Evolutionary conservation across 2,329 filamentous ascomycete genomes (phyloP), one percentile per base, ranked within the genome.

Genomic region (Apiospora hydei): DNA sequence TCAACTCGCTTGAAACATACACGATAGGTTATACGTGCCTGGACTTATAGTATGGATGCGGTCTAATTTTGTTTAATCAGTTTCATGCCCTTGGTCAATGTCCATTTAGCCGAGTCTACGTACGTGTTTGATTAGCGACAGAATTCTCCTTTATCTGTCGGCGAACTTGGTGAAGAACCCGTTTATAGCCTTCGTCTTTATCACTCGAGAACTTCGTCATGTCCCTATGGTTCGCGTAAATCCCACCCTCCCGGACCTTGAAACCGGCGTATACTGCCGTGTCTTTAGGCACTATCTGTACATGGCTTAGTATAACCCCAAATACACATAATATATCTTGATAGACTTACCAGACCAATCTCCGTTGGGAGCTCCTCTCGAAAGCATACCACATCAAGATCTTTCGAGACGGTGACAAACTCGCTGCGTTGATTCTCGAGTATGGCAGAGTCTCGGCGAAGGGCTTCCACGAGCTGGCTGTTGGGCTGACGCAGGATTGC

Each of bases 331-430:
- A n/a, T n/a, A n/a, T n/a, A n/a, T n/a, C n/a, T n/a, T n/a, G n/a
- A n/a, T n/a, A n/a, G n/a, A n/a, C n/a, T n/a, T n/a, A 71, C 70
- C 34, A 57, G 4, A 7, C 38, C 34, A 3, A 43, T 46, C 4
- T 34, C n/a, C 18, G 66, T 61, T 8, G 64, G 47, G 16, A 61
- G 26, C 21, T 47, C 21, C 34, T 72, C 71, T 18, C 69, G 30
- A 11, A 72, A 43, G 57, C 71, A 72, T 5, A 72, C 71, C 14
- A 72, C 71, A 7, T 26, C 43, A n/a, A 71, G 6, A 14, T 71
- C 47, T 6, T 64, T 30, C 21, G 71, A 69, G 5, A 67, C 24
- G 13, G 26, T 24, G 38, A 26, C 11, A 24, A 67, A 72, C 8
- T 69, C 69, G n/a, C 71, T 69, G 16, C 64, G 69, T 24, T 70